Percentiles rank a stretch among this genome's conserved stretches.
Conservation (phyloP, 2,329 filamentous ascomycete species). For the Canariomyces notabilis region DNA sequence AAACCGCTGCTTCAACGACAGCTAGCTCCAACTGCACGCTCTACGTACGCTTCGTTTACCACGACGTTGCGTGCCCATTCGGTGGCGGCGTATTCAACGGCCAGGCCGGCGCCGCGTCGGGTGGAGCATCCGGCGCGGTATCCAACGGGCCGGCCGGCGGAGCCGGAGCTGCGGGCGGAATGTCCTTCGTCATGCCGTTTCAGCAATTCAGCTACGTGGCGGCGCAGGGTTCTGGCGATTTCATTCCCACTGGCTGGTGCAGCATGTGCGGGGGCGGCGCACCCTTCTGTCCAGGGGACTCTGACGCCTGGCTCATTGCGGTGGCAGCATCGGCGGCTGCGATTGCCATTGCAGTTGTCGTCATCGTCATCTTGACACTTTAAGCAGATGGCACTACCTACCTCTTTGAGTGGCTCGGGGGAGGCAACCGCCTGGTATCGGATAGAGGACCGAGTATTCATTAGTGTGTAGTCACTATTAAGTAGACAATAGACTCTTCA, state of each 20-base stretch:
- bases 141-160: too few species aligned
- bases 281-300: constrained; percentile 36
- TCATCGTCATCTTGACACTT: too few species aligned
- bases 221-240: constrained; percentile 36
- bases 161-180: too few species aligned
- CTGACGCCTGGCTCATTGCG: neutral
- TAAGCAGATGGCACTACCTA: too few species aligned
- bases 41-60: constrained; percentile 53
- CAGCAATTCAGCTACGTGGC: constrained; percentile 36
- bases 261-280: constrained; percentile 34
- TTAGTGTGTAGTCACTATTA: neutral
- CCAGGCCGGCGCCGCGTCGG: too few species aligned
- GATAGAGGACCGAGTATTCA: neutral
- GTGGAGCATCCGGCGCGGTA: too few species aligned
- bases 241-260: constrained; percentile 39
- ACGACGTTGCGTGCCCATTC: constrained; percentile 44
- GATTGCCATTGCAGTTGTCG: neutral
- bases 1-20: constrained; percentile 7
- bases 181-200: constrained; percentile 34
- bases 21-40: constrained; percentile 37
- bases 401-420: neutral
- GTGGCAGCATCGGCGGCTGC: neutral
- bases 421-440: neutral
- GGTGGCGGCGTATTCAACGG: too few species aligned
- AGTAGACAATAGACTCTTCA: neutral